Base-by-base conservation (phyloP, 1,284 basidiomycete genomes). In the Mycosarcoma mackinlayi region DNA sequence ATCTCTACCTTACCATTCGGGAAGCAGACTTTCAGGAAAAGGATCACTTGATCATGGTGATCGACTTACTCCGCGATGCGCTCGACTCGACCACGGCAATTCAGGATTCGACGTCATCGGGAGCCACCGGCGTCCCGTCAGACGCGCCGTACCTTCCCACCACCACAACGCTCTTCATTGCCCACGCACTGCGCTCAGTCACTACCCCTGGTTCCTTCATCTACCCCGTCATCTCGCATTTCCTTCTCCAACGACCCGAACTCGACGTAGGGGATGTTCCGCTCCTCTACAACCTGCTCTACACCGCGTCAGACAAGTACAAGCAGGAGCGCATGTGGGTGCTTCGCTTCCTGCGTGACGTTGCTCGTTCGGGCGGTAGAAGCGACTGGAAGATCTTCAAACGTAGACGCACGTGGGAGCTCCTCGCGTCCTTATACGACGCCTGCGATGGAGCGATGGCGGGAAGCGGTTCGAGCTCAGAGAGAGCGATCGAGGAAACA, bases 261-360 rank as follows among this genome's bases (percentile, higher is more conserved):
- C 84, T 94, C 10, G 92, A 94, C 79, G 83, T 84, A 0, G 83
- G 81, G 6, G 93, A 95, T 77, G 90, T 94, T 2, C 93, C 93
- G 0, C 87, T 94, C 87, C 84, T 96, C 31, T 93, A 91, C 82
- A 86, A 86, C 11, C 89, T 94, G 88, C 85, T 98, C 3, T 95
- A 93, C 81, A 83, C 85, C 7, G 86, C 89, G 1, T 85, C 85
- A 19, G 89, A 91, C 27, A 92, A 91, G 88, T 90, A 89, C 84
- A 90, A 89, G 78, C 71, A 71, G 30, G 92, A 97, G 77, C 86
- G 93, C 19, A 86, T 86, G 2, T 97, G 93, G 93, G 93, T 97
- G 45, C 84, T 97, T 38, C 87, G 89, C 38, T 91, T 93, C 81
- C 84, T 97, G 33, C 86, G 89, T 0, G 92, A 95, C 73, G 91